Percentiles rank a stretch among this genome's conserved stretches.
Evolutionary conservation across 192 early-diverging fungal genomes (phyloP).

Genomic region (Chytriomyces sp.): DNA sequence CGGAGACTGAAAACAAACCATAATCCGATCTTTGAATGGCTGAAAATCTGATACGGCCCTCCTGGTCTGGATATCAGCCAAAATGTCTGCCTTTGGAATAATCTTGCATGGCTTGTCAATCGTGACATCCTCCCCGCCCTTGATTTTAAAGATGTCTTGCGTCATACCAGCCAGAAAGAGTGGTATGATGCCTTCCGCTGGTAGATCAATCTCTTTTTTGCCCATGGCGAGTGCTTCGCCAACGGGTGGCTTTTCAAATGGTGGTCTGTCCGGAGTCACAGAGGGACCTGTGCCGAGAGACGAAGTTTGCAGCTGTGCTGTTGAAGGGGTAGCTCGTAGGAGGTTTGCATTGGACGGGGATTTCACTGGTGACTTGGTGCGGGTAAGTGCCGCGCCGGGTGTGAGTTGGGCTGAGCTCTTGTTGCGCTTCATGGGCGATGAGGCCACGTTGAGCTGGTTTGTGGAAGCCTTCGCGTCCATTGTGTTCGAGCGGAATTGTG

Average conservation of each 20-base stretch:
- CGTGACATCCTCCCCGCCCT: slow-evolving; percentile 53
- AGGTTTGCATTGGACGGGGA: no score
- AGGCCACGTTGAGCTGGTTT: not conserved
- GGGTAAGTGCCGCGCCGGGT: no score
- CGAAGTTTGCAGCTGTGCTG: not conserved
- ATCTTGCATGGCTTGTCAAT: slow-evolving; percentile 51
- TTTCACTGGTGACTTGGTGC: no score
- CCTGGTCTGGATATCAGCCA: slow-evolving; percentile 54
- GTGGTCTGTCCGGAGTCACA: not conserved
- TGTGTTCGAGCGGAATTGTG: no score
- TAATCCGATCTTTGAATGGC: slow-evolving; percentile 50
- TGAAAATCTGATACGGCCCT: slow-evolving; percentile 60
- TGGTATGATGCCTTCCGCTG: slow-evolving; percentile 47
- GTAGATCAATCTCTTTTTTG: slow-evolving; percentile 10
- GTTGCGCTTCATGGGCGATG: not conserved
- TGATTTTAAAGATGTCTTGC: slow-evolving; percentile 59
- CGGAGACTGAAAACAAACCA: slow-evolving; percentile 32
- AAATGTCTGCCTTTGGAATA: slow-evolving; percentile 61
- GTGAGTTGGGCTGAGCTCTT: not conserved
- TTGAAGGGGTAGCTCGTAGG: no score
- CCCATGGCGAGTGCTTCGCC: slow-evolving; percentile 14
- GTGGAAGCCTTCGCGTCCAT: not conserved
- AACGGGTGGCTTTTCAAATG: slow-evolving; percentile 4
- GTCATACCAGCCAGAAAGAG: slow-evolving; percentile 58
- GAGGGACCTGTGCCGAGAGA: not conserved